Base-by-base conservation (phyloP, 1,139 yeast genomes). In the Yamadazyma friedrichii region DNA sequence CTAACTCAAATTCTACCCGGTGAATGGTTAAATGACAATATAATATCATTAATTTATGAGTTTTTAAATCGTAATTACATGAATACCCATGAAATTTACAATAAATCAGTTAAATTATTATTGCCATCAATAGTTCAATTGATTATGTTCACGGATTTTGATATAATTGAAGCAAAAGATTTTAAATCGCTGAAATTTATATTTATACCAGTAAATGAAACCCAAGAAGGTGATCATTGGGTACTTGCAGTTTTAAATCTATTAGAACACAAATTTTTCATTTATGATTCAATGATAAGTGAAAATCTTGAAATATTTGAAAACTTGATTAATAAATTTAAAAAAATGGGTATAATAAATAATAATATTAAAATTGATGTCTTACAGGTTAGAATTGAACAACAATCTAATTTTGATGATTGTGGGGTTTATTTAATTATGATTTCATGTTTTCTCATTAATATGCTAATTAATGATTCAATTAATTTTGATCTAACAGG, bases 21-120 rank as follows among this genome's bases (percentile, higher is more conserved):
- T 25, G 84, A 82, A 53, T 85, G 94, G 94, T 62, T 86, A 26
- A 82, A 81, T 52, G 94, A 85, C 53, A 83, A 82, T 52, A 79
- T 82, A 48, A 74, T 86, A 30, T 67, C 86, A 1, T 76, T 84
- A 44, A 61, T 82, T 17, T 84, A 73, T 57, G 89, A 83, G 55
- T 69, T 75, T 47, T 59, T 86, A 35, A 48, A 38, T 31, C 58
- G 51, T 40, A 45, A 35, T 28, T 39, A 44, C 24, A 26, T 61
- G 50, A 35, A 42, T 52, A 15, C 46, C 41, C 36, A 32, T 39
- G 15, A 42, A 41, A 16, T 40, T 45, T 2, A 56, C 51, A 41
- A 51, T 49, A 34, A 51, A 49, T 43, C 67, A 44, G 53, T 71
- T 16, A 64, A 55, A 40, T 49, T 71, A 27, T 47, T 71, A 20